Conservation (phyloP, 495 filamentous ascomycete species). For the Neurospora sp. region DNA sequence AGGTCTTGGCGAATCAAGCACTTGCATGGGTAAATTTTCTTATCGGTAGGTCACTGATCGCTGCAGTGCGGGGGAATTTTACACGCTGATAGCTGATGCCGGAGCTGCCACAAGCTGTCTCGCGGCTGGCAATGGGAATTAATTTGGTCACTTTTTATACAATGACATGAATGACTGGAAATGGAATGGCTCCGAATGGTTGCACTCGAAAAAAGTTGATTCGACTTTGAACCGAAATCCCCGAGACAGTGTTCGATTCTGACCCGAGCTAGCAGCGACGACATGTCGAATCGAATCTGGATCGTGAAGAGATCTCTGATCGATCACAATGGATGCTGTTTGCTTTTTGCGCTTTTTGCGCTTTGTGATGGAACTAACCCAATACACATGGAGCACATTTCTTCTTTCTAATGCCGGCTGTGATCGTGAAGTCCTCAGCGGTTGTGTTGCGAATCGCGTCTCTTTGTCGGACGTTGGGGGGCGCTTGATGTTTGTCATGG, state of each 20-base stretch:
- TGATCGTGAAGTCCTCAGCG: not conserved
- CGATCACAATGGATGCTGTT: not conserved
- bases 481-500: not conserved
- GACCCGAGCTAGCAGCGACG: not conserved
- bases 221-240: not conserved
- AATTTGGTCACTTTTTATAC: not conserved
- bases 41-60: not conserved
- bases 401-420: not conserved
- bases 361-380: not conserved
- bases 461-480: not conserved
- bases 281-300: not conserved
- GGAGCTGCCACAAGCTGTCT: not conserved
- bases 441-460: not conserved
- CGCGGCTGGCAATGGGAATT: not conserved
- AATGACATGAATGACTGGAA: not conserved
- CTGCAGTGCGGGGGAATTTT: not conserved
- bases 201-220: not conserved
- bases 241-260: not conserved
- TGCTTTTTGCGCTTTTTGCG: not conserved
- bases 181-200: not conserved
- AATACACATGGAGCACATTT: not conserved
- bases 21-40: slow-evolving; percentile 6
- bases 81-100: not conserved
- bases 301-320: not conserved
- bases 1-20: not conserved